Conservation (phyloP, 768 basidiomycete species). For the Hypsizygus marmoreus region DNA sequence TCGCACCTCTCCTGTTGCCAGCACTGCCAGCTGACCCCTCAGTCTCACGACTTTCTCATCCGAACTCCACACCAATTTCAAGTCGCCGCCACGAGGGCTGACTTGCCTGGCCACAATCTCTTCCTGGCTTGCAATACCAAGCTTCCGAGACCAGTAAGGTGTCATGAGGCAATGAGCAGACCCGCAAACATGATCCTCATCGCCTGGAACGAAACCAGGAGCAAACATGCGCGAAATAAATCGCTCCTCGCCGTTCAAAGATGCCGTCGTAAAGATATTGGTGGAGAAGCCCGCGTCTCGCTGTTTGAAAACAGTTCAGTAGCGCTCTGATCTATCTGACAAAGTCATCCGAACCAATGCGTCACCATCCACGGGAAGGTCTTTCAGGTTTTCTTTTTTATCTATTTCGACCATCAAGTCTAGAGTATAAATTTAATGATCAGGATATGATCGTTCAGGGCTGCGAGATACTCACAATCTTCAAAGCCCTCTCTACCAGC, state of each 20-base stretch:
- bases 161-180: constrained; percentile 50
- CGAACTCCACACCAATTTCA: constrained; percentile 41
- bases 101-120: constrained; percentile 51
- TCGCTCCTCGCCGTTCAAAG: constrained; percentile 29
- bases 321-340: neutral
- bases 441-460: neutral
- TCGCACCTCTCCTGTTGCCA: constrained; percentile 36
- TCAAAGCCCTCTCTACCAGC: constrained; percentile 35
- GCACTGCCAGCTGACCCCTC: constrained; percentile 34
- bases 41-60: constrained; percentile 32
- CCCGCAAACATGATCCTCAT: constrained; percentile 57
- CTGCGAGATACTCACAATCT: constrained; percentile 25
- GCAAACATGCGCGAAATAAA: constrained; percentile 58
- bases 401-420: constrained; percentile 45
- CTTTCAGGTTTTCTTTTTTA: constrained; percentile 19
- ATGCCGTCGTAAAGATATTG: constrained; percentile 41
- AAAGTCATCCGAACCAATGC: constrained; percentile 28
- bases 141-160: constrained; percentile 51
- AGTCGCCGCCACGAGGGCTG: constrained; percentile 49
- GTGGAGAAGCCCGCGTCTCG: constrained; percentile 32
- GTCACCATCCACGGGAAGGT: constrained; percentile 6
- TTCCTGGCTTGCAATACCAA: constrained; percentile 27
- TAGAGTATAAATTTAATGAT: constrained; percentile 11
- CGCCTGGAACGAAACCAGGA: constrained; percentile 30
- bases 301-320: constrained; percentile 18